phyloP scores from a whole-genome alignment of 306 rosid genomes.

The Heteromeles arbutifolia region DNA sequence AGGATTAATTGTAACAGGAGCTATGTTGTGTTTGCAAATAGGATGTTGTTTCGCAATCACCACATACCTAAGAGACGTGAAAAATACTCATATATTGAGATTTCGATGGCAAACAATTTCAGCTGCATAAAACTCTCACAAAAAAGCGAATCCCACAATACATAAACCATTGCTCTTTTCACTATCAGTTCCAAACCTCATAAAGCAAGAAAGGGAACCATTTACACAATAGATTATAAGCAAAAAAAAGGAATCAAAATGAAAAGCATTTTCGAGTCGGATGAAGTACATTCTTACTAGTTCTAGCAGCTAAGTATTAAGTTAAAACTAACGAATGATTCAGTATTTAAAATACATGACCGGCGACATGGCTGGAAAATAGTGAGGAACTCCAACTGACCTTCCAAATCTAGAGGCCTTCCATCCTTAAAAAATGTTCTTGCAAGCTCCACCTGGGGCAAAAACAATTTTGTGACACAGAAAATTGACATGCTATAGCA shows the following conservation, averaged over 20 bases:
- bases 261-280: background rate
- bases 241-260: background rate
- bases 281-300: background rate
- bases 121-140: background rate
- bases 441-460: conserved; percentile 69
- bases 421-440: conserved; percentile 77
- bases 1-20: background rate
- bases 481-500: background rate
- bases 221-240: background rate
- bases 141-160: background rate
- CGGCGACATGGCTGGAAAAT: background rate
- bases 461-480: conserved; percentile 16
- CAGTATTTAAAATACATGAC: background rate
- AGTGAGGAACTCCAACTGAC: conserved; percentile 34
- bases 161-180: background rate
- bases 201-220: background rate
- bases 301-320: background rate
- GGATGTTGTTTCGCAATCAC: background rate
- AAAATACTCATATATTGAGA: background rate
- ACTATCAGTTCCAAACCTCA: background rate
- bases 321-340: background rate
- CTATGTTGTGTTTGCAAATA: background rate
- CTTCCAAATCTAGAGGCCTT: conserved; percentile 78
- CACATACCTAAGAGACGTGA: background rate
- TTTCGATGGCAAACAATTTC: background rate